These are phyloP conservation scores for Coemansia umbellata DNA, from an alignment of 192 early-diverging fungal genomes.

Conservation along the genomic window DNA sequence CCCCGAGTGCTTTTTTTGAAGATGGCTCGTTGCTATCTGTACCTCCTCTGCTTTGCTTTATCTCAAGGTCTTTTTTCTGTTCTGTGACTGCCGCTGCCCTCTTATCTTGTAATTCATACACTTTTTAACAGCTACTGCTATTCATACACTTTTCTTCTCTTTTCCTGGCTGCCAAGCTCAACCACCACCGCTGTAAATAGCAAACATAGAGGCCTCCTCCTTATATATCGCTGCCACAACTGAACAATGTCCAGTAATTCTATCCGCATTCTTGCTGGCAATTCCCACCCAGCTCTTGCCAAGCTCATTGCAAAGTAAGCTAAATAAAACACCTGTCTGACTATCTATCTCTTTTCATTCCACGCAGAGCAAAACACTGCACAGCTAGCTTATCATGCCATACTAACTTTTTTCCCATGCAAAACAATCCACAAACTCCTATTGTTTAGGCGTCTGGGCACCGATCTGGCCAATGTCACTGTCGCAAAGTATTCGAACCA, in stretches of 20 bases:
- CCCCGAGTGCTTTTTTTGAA: too few species aligned
- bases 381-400: too few species aligned
- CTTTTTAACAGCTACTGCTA: neutral
- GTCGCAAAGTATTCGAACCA: slow-evolving; percentile 98
- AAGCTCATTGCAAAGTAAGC: slow-evolving; percentile 85
- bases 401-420: neutral
- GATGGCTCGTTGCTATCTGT: too few species aligned
- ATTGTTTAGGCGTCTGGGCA: slow-evolving; percentile 73
- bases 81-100: too few species aligned
- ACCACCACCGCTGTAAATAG: slow-evolving; percentile 3
- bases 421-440: neutral
- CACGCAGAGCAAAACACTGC: too few species aligned
- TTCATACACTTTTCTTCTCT: neutral
- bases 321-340: too few species aligned
- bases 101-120: neutral
- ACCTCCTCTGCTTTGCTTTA: too few species aligned
- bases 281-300: slow-evolving; percentile 92
- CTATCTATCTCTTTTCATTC: too few species aligned
- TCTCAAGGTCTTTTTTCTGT: too few species aligned
- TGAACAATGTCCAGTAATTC: slow-evolving; percentile 77
- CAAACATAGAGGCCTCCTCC: neutral
- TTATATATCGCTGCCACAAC: neutral
- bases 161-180: neutral
- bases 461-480: slow-evolving; percentile 87
- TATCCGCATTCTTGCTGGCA: slow-evolving; percentile 96